A percentile compares a stretch with the other conserved stretches of the same genome.
Evolutionary conservation across 208 protist species (phyloP).

Genomic region (Acanthamoeba rhysodes): DNA sequence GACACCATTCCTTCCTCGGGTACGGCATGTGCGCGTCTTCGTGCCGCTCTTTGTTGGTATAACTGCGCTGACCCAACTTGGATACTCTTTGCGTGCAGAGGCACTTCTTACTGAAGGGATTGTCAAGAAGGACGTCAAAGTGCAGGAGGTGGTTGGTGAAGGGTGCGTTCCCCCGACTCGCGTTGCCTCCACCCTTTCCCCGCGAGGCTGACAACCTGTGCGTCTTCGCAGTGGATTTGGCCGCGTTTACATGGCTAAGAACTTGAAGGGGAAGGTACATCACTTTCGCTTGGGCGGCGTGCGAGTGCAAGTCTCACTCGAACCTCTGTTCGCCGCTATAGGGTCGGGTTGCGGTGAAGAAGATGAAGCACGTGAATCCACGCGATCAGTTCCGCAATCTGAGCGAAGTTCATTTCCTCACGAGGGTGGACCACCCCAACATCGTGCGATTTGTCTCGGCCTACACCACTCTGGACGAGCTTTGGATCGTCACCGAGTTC

Average conservation of each 20-base stretch:
- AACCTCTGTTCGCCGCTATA: not conserved
- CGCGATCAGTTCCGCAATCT: conserved; percentile 70
- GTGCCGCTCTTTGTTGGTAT: not conserved
- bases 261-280: conserved; percentile 70
- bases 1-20: conserved; percentile 18
- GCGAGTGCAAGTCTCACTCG: not conserved
- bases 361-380: conserved; percentile 72
- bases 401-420: conserved; percentile 73
- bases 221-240: conserved; percentile 65
- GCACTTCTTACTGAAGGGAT: not conserved
- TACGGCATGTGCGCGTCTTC: not conserved
- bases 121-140: conserved; percentile 74
- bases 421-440: conserved; percentile 63
- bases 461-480: conserved; percentile 50
- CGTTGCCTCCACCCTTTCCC: not conserved
- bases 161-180: conserved; percentile 3
- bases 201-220: not conserved
- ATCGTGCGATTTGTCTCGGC: conserved; percentile 63
- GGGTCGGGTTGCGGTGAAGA: conserved; percentile 75
- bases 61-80: not conserved
- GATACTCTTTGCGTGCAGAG: not conserved
- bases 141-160: conserved; percentile 75
- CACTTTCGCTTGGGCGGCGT: not conserved
- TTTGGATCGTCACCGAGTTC: conserved; percentile 74
- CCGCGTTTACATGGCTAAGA: conserved; percentile 69